Base-by-base conservation (phyloP, 495 filamentous ascomycete species). In the Penicillium bovifimosum region DNA sequence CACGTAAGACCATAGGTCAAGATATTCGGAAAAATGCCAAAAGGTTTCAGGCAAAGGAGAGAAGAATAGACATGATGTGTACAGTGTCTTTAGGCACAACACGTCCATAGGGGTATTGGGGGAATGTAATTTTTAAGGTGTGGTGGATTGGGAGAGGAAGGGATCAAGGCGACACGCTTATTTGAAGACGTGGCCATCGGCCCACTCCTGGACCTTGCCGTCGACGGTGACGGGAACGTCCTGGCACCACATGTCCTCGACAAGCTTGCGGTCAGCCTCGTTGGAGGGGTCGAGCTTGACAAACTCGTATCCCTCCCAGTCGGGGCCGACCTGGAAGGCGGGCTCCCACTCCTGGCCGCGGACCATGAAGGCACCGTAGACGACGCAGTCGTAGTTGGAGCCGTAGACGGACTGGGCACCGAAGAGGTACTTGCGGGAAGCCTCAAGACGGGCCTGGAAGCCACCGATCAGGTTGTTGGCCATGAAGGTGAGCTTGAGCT, bases 111-210 rank as follows among this genome's bases (percentile, higher is more conserved):
- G 61, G 61, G 61, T 64, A 64, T 64, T 64, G 53, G 47, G 34
- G 42, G 39, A 46, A 46, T 31, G 52, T 46, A 41, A 52, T 55
- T 48, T 31, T 51, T 48, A 52, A 36, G 44, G 44, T 33, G 47
- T 38, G 32, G n/a, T n/a, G 26, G 45, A 4, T 24, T 24, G 20
- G 20, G 20, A 24, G n/a, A 27, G 44, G 33, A 36, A 33, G 43
- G 26, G 24, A 38, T 47, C 13, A 29, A 36, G 20, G 49, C 29
- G 65, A 69, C 52, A 58, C 60, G 65, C 78, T 80, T 93, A 98
- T 86, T 97, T 98, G 86, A 97, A 97, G 69, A 96, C 90, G 82
- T 99, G 96, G 65, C 95, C 95, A 60, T 91, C 88, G 66, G 85
- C 86, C 77, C 72, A 81, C 54, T 76, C 68, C 62, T 81, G 91